Base-by-base conservation (phyloP, 1,284 basidiomycete species). In the Sutorius eximius region DNA sequence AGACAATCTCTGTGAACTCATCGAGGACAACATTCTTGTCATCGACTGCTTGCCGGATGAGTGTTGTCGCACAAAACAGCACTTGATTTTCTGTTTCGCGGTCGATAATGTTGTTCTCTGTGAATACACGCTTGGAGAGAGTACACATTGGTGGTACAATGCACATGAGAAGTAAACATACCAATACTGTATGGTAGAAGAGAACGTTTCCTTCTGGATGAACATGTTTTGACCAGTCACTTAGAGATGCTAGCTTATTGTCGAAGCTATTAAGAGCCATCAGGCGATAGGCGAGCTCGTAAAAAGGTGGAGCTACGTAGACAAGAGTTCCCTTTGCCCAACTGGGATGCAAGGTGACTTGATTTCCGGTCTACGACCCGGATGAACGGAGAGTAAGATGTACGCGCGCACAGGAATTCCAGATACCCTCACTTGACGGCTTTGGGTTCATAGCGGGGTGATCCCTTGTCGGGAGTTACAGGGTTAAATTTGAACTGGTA, bases 151-250 rank as follows among this genome's bases (percentile, higher is more conserved):
- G 12, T 13, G 10, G 11, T 20, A 4, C 9, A 13, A 36, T 40
- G 12, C n/a, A 20, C 5, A 9, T 2, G 5, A n/a, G 30, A 46
- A 22, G 27, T 22, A 45, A 41, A 32, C 62, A 4, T 24, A 65
- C 62, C 2, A 61, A 41, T 58, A 11, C 32, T 40, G 50, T 38
- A 10, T 60, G 53, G 30, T 59, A 52, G 38, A 56, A 66, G 5
- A 56, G 8, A 3, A 62, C 27, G 8, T 40, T 45, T 16, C 62
- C 62, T 50, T 65, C 62, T 1, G 62, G 65, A 43, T 65, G 62
- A 30, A 63, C 32, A 45, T 50, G n/a, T 9, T 27, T 27, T 27
- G 24, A 27, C 24, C 24, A 27, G 24, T 27, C 24, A 27, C 24
- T 27, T 27, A 27, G 24, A 27, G 24, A 27, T 27, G 24, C 24